Base-by-base conservation (phyloP, 2,329 filamentous ascomycete species). In the Trichoderma polysporum region DNA sequence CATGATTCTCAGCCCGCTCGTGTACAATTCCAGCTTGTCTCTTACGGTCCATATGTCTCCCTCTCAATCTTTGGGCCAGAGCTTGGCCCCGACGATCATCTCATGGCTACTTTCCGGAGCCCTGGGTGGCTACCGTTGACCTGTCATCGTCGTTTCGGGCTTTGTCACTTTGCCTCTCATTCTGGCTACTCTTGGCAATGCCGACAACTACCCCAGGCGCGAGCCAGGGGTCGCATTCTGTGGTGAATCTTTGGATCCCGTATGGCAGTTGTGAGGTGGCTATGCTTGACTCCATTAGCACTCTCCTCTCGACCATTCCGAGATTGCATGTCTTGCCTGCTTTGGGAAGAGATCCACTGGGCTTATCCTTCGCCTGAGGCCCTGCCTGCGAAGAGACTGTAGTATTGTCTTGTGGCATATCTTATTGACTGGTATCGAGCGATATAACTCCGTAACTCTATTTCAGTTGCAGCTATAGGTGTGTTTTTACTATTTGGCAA, bases 71-170 rank as follows among this genome's bases (percentile, higher is more conserved):
- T 33, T 12, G 39, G 7, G 15, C 2, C 37, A 58, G 29, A 49
- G 22, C n/a, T 33, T 15, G 5, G 17, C 15, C 3, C 4, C 25
- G 17, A 22, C 25, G 10, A 22, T 12, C 15, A 15, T 41, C 25
- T 22, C 45, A 25, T 12, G 41, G 6, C 53, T 58, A 58, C 19
- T 63, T 64, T 5, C 35, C 45, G 13, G 66, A 68, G 25, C 66
- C 66, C 19, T 68, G 66, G 15, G 66, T 68, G 17, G 66, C 66
- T 25, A 60, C 61, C 8, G 61, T 68, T 12, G 66, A 68, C 35
- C 53, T 52, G 9, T 66, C 66, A n/a, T 61, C 56, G 2, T 31
- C 65, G 9, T 54, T 37, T 12, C 37, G 37, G 4, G 58, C 37
- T 17, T 29, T 47, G 17, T 39, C 31, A 15, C 19, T 41, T 19